phyloP scores from a whole-genome alignment of 2,329 filamentous ascomycete species.

The Botrytis medusae region DNA sequence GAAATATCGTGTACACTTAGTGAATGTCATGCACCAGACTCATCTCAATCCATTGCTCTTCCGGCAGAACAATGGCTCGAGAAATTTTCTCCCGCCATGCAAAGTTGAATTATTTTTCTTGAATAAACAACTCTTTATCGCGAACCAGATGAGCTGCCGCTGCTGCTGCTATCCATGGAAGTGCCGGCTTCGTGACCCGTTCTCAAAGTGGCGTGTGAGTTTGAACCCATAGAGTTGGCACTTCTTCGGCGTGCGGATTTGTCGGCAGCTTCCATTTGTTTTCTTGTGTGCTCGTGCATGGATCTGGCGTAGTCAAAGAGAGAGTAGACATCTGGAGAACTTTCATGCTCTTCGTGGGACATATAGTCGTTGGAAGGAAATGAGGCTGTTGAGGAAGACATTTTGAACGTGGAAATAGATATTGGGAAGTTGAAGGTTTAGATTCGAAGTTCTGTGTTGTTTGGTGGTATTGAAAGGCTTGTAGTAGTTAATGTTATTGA shows the following conservation, averaged over 20 bases:
- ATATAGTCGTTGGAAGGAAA: not conserved
- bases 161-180: not conserved
- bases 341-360: not conserved
- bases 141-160: not conserved
- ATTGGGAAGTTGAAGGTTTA: not conserved
- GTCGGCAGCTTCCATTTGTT: constrained; percentile 61
- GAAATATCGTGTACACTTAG: no score
- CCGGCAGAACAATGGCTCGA: not conserved
- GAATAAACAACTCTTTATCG: not conserved
- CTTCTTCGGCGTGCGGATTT: constrained; percentile 43
- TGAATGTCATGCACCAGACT: not conserved
- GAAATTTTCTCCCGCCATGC: not conserved
- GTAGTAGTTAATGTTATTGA: not conserved
- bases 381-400: constrained; percentile 10
- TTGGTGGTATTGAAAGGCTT: not conserved
- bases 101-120: not conserved
- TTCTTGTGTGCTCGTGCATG: constrained; percentile 66
- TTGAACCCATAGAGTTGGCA: constrained; percentile 17
- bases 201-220: constrained; percentile 24
- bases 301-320: constrained; percentile 53
- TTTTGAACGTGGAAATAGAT: not conserved
- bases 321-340: not conserved
- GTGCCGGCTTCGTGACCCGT: not conserved
- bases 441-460: not conserved
- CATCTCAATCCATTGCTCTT: not conserved